A percentile compares a stretch with the other conserved stretches of the same genome.
Evolutionary conservation across 208 protist species (phyloP).

Genomic region (Leishmania mexicana): DNA sequence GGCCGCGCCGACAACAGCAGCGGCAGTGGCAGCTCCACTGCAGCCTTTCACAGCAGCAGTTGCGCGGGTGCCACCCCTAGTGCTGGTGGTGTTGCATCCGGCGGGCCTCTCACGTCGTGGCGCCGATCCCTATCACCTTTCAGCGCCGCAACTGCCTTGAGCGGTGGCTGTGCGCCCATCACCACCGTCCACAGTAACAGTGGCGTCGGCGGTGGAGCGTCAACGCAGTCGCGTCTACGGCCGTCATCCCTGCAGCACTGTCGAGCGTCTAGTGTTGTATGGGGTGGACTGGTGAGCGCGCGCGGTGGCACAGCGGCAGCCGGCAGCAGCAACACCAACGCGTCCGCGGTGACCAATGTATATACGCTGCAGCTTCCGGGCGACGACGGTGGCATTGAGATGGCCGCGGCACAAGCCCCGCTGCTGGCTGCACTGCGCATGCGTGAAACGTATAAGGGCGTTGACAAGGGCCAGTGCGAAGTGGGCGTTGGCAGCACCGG

Average conservation of each 20-base stretch:
- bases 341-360: constrained; percentile 18
- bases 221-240: constrained; percentile 12
- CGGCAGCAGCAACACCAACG: background rate
- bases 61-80: background rate
- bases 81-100: background rate
- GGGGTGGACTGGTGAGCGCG: background rate
- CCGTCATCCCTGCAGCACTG: constrained; percentile 20
- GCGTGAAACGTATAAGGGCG: constrained; percentile 69
- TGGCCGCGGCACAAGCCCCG: constrained; percentile 54
- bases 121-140: background rate
- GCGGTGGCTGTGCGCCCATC: background rate
- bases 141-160: background rate
- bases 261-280: constrained; percentile 7
- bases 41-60: background rate
- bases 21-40: background rate
- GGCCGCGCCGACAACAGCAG: constrained; percentile 11
- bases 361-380: constrained; percentile 67
- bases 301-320: background rate
- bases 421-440: constrained; percentile 50
- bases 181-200: background rate
- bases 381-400: constrained; percentile 81
- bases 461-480: constrained; percentile 70
- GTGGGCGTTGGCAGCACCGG: background rate
- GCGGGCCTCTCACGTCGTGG: constrained; percentile 1
- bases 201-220: background rate